These are phyloP conservation scores for Haematococcus sp. DNA, from an alignment of 139 green algal species.

Conservation along the genomic window DNA sequence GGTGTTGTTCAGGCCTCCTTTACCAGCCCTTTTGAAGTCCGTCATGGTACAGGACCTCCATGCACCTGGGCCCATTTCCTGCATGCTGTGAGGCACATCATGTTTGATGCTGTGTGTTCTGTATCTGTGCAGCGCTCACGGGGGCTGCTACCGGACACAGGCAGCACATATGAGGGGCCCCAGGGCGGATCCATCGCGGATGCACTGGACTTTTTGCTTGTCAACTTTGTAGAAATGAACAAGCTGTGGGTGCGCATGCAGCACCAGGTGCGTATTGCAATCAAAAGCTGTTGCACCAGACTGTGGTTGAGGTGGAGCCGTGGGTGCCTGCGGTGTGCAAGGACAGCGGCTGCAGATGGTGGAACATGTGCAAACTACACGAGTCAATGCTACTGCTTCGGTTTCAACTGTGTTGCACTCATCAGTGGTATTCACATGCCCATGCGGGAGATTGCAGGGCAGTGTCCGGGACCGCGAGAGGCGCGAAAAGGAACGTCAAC, in stretches of 20 bases:
- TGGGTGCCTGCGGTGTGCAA: neutral
- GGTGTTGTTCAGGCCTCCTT: neutral
- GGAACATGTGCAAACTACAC: neutral
- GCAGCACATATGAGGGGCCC: slow-evolving; percentile 60
- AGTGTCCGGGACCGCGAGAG: slow-evolving; percentile 50
- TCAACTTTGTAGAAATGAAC: slow-evolving; percentile 99
- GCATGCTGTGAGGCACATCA: too few relatives aligned
- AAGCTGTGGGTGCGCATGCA: slow-evolving; percentile 90
- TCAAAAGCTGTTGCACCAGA: too few relatives aligned
- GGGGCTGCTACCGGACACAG: slow-evolving; percentile 41
- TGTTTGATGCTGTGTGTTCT: too few relatives aligned
- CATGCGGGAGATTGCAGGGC: slow-evolving; percentile 3
- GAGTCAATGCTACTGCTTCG: too few relatives aligned
- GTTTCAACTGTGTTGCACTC: too few relatives aligned
- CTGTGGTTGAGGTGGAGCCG: neutral
- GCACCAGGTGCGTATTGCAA: slow-evolving; percentile 34
- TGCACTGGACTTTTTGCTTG: slow-evolving; percentile 93
- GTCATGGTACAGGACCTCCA: too few relatives aligned
- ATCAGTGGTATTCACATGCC: too few relatives aligned
- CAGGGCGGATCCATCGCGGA: slow-evolving; percentile 77
- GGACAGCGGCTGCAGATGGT: neutral
- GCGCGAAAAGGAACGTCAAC: slow-evolving; percentile 83
- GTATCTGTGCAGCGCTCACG: slow-evolving; percentile 6
- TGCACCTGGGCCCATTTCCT: too few relatives aligned
- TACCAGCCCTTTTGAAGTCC: neutral